Percentiles rank a stretch among this genome's conserved stretches.
phyloP scores from a whole-genome alignment of 257 asterid species.

The Prunella vulgaris region DNA sequence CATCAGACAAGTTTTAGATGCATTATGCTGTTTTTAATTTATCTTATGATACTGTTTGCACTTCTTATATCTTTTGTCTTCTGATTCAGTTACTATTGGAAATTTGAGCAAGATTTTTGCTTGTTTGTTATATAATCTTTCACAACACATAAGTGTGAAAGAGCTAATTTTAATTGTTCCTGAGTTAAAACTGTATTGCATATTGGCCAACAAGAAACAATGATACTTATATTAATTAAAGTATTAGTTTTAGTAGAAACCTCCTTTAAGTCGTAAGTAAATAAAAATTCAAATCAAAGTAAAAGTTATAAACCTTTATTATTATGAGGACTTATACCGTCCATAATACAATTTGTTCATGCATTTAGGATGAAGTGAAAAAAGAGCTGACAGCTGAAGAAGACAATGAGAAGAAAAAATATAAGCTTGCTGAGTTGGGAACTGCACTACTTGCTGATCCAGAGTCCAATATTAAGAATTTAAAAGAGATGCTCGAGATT shows the following conservation, averaged over 20 bases:
- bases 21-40: background rate
- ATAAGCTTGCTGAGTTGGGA: slow-evolving; percentile 90
- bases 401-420: slow-evolving; percentile 60
- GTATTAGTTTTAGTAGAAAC: background rate
- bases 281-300: background rate
- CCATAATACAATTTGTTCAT: background rate
- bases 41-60: background rate
- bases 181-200: background rate
- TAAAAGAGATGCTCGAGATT: slow-evolving; percentile 86
- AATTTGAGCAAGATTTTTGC: background rate
- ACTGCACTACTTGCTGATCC: slow-evolving; percentile 81
- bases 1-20: background rate
- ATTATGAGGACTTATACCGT: background rate
- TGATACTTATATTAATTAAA: background rate
- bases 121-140: background rate
- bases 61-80: background rate
- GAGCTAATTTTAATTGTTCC: background rate
- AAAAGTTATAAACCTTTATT: background rate
- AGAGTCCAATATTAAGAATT: slow-evolving; percentile 68
- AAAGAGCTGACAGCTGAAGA: slow-evolving; percentile 80
- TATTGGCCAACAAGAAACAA: background rate
- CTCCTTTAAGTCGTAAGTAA: background rate
- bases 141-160: background rate
- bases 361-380: slow-evolving; percentile 72
- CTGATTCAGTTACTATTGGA: background rate